Base-by-base conservation (phyloP, 2,329 filamentous ascomycete genomes). In the Colletotrichum sp. region DNA sequence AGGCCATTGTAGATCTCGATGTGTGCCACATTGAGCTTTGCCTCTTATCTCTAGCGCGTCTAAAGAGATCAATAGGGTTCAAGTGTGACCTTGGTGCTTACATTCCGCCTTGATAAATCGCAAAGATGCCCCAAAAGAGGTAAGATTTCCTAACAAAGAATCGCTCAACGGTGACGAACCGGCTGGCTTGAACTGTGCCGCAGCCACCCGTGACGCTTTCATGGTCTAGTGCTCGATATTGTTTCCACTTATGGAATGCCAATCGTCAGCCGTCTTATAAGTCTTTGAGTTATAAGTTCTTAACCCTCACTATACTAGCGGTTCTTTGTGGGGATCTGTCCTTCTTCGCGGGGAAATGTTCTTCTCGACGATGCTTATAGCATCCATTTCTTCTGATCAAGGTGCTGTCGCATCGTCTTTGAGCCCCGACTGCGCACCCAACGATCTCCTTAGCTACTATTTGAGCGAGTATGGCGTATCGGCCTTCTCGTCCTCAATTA, bases 361-460 rank as follows among this genome's bases (percentile, higher is more conserved):
- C 18, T 49, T 49, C 10, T 13, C 3, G 6, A 5, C 10, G 5
- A 0, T 49, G 4, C n/a, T 21, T 13, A n/a, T 10, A 0, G 10
- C n/a, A 49, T 21, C 0, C 9, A 8, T 13, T 49, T 0, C n/a
- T 8, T 3, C n/a, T 21, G 3, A 52, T 21, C 18, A 12, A 0
- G 9, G 0, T 52, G n/a, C n/a, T 0, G n/a, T 21, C 10, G 44
- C n/a, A 21, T 52, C 10, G 44, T 8, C n/a, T 21, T 52, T 52
- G n/a, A 13, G 44, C 10, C 12, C 44, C 0, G 8, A 21, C 10
- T 21, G 44, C 9, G n/a, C 10, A 5, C 6, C 8, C 10, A 21
- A 21, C n/a, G n/a, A 21, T 21, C 44, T 13, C 44, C 44, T 39
- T 2, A 5, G 36, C 36, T 18, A 3, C 36, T 18, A 6, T 8